These are phyloP conservation scores for Porcisia hertigi DNA, from an alignment of 208 protist species.

Conservation along the genomic window DNA sequence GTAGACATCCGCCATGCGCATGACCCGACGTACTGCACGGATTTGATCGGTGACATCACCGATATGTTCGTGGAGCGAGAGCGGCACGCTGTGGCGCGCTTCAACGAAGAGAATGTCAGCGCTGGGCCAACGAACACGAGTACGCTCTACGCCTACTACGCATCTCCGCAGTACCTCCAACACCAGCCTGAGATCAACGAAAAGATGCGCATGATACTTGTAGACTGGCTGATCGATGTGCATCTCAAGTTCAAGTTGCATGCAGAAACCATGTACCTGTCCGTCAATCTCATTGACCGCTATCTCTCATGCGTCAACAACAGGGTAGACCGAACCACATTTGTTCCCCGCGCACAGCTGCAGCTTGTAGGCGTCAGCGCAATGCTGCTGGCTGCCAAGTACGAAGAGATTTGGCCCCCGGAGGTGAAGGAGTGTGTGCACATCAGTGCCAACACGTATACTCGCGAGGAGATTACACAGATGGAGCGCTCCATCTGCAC, in stretches of 20 bases:
- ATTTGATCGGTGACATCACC: conserved; percentile 84
- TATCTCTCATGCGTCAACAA: conserved; percentile 83
- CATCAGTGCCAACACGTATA: conserved; percentile 94
- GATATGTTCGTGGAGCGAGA: conserved; percentile 79
- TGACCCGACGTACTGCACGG: conserved; percentile 72
- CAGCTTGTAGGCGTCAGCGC: conserved; percentile 96
- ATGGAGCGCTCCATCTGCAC: conserved; percentile 91
- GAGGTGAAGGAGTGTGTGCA: conserved; percentile 94
- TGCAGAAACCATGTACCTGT: conserved; percentile 97
- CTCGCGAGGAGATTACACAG: conserved; percentile 85
- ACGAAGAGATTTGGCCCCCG: conserved; percentile 95
- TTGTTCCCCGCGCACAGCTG: conserved; percentile 85
- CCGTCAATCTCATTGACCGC: conserved; percentile 97
- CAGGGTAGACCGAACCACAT: conserved; percentile 54
- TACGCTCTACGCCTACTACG: conserved; percentile 58
- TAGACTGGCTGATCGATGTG: conserved; percentile 99
- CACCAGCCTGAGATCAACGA: conserved; percentile 95
- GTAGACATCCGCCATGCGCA: conserved; percentile 51
- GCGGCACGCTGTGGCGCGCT: conserved; percentile 51
- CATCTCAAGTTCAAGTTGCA: conserved; percentile 97
- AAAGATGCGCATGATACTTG: conserved; percentile 97
- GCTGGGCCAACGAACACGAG: conserved; percentile 38
- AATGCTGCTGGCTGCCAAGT: conserved; percentile 93
- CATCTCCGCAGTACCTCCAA: conserved; percentile 78
- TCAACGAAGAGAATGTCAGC: conserved; percentile 56